A percentile compares a stretch with the other conserved stretches of the same genome.
These are phyloP conservation scores for Rhizopus delemar DNA, from an alignment of 371 early-diverging fungal genomes.

Conservation along the genomic window DNA sequence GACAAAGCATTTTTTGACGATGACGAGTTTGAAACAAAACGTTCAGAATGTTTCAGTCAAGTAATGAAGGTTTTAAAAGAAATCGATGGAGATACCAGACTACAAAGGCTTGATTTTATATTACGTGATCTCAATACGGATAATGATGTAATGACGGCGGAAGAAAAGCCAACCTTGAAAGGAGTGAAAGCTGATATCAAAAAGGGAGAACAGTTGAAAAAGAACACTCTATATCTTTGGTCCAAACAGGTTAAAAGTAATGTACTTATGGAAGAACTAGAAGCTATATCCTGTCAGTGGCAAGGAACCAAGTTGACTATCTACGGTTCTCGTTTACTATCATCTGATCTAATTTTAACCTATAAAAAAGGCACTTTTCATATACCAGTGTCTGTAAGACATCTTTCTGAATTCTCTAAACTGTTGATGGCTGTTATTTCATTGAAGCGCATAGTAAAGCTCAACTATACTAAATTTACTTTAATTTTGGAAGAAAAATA, in stretches of 20 bases:
- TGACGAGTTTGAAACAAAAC: slow-evolving; percentile 15
- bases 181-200: slow-evolving; percentile 18
- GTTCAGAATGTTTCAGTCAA: slow-evolving; percentile 12
- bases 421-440: slow-evolving; percentile 6
- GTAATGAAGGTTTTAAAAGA: slow-evolving; percentile 15
- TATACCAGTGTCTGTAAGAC: slow-evolving; percentile 10
- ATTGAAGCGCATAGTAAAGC: slow-evolving; percentile 7
- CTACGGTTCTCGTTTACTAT: slow-evolving; percentile 15
- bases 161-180: slow-evolving; percentile 16
- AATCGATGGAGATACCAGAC: slow-evolving; percentile 4
- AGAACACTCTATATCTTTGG: slow-evolving; percentile 14
- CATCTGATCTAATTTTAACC: slow-evolving; percentile 7
- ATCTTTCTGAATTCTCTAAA: slow-evolving; percentile 9
- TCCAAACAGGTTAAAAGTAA: slow-evolving; percentile 8
- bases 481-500: slow-evolving; percentile 8
- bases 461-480: slow-evolving; percentile 15
- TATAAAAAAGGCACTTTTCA: slow-evolving; percentile 4
- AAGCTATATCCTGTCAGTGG: slow-evolving; percentile 16
- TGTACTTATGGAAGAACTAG: slow-evolving; percentile 13
- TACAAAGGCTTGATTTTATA: slow-evolving; percentile 15
- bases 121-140: slow-evolving; percentile 11
- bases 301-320: slow-evolving; percentile 18
- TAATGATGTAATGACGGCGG: slow-evolving; percentile 13
- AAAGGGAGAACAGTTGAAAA: slow-evolving; percentile 14
- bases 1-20: slow-evolving; percentile 13